phyloP scores from a whole-genome alignment of 805 yeast species.

The Hanseniaspora clermontiae region DNA sequence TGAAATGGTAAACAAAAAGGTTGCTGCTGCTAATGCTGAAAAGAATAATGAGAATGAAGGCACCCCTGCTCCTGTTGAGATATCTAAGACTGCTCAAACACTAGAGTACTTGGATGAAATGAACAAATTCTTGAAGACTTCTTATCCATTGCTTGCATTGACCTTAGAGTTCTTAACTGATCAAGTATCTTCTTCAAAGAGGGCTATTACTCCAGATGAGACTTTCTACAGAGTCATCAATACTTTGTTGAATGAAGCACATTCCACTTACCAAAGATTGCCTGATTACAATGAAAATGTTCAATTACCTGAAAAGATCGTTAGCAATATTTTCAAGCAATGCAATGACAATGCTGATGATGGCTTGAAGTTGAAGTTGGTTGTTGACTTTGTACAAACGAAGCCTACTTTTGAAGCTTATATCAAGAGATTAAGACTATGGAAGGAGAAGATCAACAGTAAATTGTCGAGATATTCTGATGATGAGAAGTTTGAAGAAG shows the following conservation, averaged over 20 bases:
- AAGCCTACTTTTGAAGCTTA: conserved; percentile 84
- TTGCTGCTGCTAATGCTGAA: conserved; percentile 18
- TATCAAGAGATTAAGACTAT: conserved; percentile 65
- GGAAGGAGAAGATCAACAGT: conserved; percentile 90
- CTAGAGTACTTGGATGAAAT: conserved; percentile 90
- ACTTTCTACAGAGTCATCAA: conserved; percentile 90
- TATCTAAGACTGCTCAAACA: conserved; percentile 45
- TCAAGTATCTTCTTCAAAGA: conserved; percentile 86
- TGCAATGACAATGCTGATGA: conserved; percentile 89
- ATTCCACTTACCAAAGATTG: conserved; percentile 74
- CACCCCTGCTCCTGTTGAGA: conserved; percentile 2
- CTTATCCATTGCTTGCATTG: conserved; percentile 84
- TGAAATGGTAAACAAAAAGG: conserved; percentile 29
- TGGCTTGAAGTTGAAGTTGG: conserved; percentile 79
- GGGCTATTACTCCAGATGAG: conserved; percentile 75
- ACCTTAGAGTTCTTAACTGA: conserved; percentile 91
- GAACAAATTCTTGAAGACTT: conserved; percentile 89
- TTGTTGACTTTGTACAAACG: conserved; percentile 73
- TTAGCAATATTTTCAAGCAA: conserved; percentile 71
- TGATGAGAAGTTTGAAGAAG: conserved; percentile 68
- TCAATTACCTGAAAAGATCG: conserved; percentile 79
- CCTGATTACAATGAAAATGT: conserved; percentile 83
- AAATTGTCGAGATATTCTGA: conserved; percentile 76
- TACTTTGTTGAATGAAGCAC: conserved; percentile 85
- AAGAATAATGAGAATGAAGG: conserved; percentile 12